Percentiles rank a stretch among this genome's conserved stretches.
Conservation (phyloP, 345 rosid species). For the Crucihimalaya himalaica region DNA sequence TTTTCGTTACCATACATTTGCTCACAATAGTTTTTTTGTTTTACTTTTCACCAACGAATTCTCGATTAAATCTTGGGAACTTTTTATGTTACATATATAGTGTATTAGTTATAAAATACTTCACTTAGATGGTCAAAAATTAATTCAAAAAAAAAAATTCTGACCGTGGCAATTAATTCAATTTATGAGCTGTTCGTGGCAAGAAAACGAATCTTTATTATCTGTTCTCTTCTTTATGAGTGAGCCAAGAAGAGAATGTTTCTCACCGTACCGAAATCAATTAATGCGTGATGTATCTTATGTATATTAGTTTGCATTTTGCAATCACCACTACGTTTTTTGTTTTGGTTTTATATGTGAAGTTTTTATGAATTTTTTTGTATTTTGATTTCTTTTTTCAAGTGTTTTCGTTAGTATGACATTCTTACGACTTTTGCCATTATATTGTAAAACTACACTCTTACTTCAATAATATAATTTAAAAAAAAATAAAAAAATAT, state of each 20-base stretch:
- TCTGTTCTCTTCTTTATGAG: background rate
- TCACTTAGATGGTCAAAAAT: background rate
- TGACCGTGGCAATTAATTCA: too few species aligned
- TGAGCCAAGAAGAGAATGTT: conserved; percentile 12
- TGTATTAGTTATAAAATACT: background rate
- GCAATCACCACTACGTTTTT: background rate
- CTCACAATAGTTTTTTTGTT: background rate
- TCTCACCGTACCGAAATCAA: conserved; percentile 3
- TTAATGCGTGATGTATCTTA: background rate
- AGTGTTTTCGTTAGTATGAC: background rate
- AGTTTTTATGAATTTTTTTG: background rate
- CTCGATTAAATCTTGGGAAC: background rate
- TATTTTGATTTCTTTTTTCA: background rate
- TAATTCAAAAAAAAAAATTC: too few species aligned
- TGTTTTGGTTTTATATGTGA: too few species aligned
- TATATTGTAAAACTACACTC: too few species aligned
- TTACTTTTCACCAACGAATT: background rate
- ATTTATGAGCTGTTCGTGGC: background rate
- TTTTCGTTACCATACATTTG: too few species aligned
- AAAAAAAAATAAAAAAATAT: too few species aligned
- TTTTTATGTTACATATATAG: background rate
- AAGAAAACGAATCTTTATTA: background rate
- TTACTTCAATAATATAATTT: too few species aligned
- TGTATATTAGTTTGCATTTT: background rate
- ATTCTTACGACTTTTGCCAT: too few species aligned